Evolutionary conservation across 2,329 filamentous ascomycete genomes (phyloP).

Genomic region (Orbilia javanica): DNA sequence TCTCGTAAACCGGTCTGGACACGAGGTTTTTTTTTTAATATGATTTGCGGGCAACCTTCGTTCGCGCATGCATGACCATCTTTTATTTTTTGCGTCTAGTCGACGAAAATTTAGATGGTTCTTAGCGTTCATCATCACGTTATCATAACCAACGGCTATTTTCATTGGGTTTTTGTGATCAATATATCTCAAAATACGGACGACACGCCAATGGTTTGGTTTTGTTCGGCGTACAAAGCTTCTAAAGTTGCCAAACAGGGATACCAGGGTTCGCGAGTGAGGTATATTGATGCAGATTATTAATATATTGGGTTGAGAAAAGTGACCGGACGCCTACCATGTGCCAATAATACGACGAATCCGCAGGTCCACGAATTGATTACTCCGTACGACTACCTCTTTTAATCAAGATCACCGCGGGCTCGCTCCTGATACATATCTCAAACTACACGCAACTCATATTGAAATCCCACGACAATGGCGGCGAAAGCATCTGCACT

Average conservation of each 20-base stretch:
- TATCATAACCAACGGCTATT: too few relatives aligned
- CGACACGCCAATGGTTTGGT: slow-evolving; percentile 28
- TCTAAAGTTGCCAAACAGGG: neutral
- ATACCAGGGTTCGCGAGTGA: slow-evolving; percentile 10
- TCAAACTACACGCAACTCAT: neutral
- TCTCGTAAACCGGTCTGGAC: too few relatives aligned
- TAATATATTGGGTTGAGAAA: slow-evolving; percentile 21
- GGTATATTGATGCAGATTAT: slow-evolving; percentile 54
- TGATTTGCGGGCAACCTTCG: too few relatives aligned
- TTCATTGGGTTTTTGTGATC: slow-evolving; percentile 34
- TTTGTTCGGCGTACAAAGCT: slow-evolving; percentile 10
- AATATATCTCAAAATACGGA: slow-evolving; percentile 51
- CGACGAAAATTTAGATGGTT: slow-evolving; percentile 19
- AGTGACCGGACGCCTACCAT: neutral
- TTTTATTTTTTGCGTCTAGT: slow-evolving; percentile 9
- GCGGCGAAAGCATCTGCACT: neutral
- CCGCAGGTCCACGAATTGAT: neutral
- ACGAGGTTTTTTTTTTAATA: too few relatives aligned
- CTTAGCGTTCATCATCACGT: too few relatives aligned
- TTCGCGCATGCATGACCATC: neutral
- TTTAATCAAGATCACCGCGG: slow-evolving; percentile 31
- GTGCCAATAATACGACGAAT: slow-evolving; percentile 4
- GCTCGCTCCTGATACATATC: neutral
- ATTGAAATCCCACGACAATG: too few relatives aligned
- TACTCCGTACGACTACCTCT: neutral